Conservation (phyloP, 2,329 filamentous ascomycete genomes). For the Colletotrichum lindemuthianum region DNA sequence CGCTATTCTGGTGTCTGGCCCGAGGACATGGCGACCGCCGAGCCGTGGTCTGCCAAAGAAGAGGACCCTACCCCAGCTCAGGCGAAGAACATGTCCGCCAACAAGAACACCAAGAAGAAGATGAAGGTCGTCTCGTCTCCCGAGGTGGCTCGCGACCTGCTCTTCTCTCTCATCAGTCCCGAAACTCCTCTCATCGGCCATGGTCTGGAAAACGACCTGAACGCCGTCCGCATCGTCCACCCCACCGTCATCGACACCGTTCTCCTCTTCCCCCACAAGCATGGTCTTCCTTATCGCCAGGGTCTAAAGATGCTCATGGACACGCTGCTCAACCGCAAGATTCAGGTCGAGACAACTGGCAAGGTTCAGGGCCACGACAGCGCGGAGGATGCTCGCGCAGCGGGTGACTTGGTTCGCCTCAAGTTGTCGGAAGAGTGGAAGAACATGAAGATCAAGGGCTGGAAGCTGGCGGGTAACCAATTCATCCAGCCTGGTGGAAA, state of each 20-base stretch:
- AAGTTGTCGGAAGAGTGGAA: slow-evolving; percentile 79
- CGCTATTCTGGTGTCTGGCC: slow-evolving; percentile 88
- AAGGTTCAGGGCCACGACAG: slow-evolving; percentile 82
- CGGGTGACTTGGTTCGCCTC: slow-evolving; percentile 83
- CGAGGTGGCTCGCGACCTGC: slow-evolving; percentile 75
- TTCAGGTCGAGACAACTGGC: slow-evolving; percentile 74
- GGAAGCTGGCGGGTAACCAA: slow-evolving; percentile 65
- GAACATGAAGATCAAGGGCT: slow-evolving; percentile 72
- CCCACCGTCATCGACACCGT: slow-evolving; percentile 87
- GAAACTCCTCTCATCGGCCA: slow-evolving; percentile 89
- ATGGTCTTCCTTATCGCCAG: slow-evolving; percentile 80
- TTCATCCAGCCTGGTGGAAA: slow-evolving; percentile 51
- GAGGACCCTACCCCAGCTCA: slow-evolving; percentile 34
- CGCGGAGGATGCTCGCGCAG: slow-evolving; percentile 88
- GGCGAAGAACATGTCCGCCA: slow-evolving; percentile 36
- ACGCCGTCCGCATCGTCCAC: slow-evolving; percentile 84
- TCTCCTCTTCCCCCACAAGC: slow-evolving; percentile 81
- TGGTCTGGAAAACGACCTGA: slow-evolving; percentile 94
- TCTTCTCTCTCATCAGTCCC: slow-evolving; percentile 80
- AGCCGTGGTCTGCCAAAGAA: slow-evolving; percentile 58
- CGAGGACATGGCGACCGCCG: slow-evolving; percentile 78
- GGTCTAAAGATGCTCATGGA: slow-evolving; percentile 81
- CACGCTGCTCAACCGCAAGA: slow-evolving; percentile 75
- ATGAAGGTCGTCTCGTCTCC: slow-evolving; percentile 83
- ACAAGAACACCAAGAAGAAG: slow-evolving; percentile 46